Conservation (phyloP, 2,329 filamentous ascomycete genomes). For the Aspergillus pseudonomiae region DNA sequence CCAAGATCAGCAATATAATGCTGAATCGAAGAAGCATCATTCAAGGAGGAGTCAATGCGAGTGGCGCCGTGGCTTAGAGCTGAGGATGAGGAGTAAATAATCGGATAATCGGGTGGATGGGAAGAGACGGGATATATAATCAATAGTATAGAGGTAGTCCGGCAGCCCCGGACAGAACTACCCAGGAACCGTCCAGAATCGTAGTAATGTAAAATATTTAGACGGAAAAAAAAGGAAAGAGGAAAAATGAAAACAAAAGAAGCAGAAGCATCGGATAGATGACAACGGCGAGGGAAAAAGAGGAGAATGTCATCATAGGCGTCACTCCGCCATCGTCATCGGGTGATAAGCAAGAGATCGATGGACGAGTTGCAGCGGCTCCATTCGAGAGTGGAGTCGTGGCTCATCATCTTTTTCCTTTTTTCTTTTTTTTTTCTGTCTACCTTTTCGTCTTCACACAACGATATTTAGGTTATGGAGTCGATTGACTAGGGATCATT, state of each 20-base stretch:
- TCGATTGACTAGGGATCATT: background rate
- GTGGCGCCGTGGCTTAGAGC: background rate
- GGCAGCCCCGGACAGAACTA: background rate
- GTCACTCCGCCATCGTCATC: background rate
- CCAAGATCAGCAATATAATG: background rate
- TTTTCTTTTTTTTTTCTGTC: background rate
- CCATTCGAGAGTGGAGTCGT: background rate
- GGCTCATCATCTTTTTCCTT: background rate
- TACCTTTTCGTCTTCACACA: background rate
- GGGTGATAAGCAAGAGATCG: constrained; percentile 1
- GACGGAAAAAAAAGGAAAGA: background rate
- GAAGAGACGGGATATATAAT: background rate
- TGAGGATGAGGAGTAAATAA: background rate
- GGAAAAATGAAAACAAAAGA: background rate
- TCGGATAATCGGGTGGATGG: background rate
- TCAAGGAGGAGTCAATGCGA: background rate
- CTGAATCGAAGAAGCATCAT: background rate
- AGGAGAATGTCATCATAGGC: background rate
- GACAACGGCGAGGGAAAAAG: background rate
- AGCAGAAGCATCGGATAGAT: background rate
- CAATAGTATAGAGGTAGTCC: background rate
- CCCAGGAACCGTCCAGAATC: background rate
- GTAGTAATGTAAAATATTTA: background rate
- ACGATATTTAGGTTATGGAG: background rate
- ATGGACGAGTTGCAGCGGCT: background rate